Evolutionary conservation across 208 protist species (phyloP).

Genomic region (Trichomonas gallinae): DNA sequence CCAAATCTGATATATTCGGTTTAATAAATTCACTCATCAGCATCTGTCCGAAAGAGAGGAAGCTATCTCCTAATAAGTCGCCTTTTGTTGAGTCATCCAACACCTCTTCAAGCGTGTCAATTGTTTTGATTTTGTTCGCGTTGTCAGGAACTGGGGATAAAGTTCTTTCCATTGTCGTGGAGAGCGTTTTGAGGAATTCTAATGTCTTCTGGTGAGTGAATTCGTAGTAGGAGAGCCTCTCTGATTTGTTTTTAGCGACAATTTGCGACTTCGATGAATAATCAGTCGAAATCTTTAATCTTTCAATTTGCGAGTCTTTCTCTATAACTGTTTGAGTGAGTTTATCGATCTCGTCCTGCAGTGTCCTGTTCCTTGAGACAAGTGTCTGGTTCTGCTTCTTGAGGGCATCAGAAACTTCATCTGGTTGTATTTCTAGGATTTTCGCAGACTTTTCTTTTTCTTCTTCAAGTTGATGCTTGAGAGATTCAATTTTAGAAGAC

Average conservation of each 20-base stretch:
- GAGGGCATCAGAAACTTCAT: background rate
- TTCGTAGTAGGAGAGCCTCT: background rate
- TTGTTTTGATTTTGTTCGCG: background rate
- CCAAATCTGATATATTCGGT: background rate
- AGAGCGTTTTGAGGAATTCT: background rate
- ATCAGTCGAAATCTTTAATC: background rate
- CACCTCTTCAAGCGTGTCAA: background rate
- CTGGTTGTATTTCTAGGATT: background rate
- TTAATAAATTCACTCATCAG: background rate
- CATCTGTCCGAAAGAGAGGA: background rate
- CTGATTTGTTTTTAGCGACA: background rate
- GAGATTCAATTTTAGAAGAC: background rate
- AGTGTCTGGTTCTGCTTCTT: background rate
- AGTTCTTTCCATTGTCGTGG: background rate
- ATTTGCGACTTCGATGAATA: background rate
- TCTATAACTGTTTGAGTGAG: background rate
- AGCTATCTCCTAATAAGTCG: too few relatives aligned
- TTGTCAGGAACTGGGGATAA: background rate
- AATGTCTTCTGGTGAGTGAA: background rate
- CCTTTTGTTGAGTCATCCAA: background rate
- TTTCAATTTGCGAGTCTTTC: background rate
- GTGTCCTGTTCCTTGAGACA: background rate
- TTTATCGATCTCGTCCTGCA: background rate
- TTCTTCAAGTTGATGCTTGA: background rate
- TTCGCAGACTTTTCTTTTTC: background rate